Base-by-base conservation (phyloP, 1,284 basidiomycete genomes). In the Ceratobasidium sp. region DNA sequence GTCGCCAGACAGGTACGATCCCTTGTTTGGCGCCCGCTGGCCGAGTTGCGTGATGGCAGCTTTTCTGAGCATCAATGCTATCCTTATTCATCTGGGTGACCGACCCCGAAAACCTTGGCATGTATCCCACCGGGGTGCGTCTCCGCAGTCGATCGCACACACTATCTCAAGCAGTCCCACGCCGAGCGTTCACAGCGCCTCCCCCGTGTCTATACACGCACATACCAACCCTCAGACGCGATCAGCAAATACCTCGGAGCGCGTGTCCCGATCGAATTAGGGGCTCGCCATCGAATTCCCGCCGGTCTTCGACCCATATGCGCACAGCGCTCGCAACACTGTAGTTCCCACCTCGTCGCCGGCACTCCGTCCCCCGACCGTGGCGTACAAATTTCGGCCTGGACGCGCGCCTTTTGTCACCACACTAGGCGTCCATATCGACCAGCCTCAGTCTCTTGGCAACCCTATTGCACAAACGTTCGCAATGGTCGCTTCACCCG, bases 391-490 rank as follows among this genome's bases (percentile, higher is more conserved):
- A 12, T 53, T 30, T 53, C 50, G 50, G 50, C 26, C 50, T 50
- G 10, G 26, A 23, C 48, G 50, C 50, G 26, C 50, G 50, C 50
- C 12, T 53, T 30, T 53, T 53, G 5, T 1, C 1, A 21, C 50
- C 30, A 53, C 30, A 30, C 26, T 53, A 30, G 50, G 50, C 9
- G 10, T 18, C 18, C 10, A 14, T 18, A 9, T 14, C n/a, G 9
- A 9, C 50, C 23, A 8, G 26, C 50, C 48, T 26, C 48, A 4
- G 23, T 18, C 48, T 28, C 26, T 53, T 53, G 50, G 50, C 50
- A 53, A 53, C 50, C 23, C 50, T 30, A 30, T 53, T 53, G 50
- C 50, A 53, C 50, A 53, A 53, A 30, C 43, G 50, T 30, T 30
- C 28, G 21, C 18, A 21, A 21, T 48, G n/a, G 18, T 48, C 18